These are phyloP conservation scores for Suillus fuscotomentosus DNA, from an alignment of 768 basidiomycete genomes.

Conservation along the genomic window DNA sequence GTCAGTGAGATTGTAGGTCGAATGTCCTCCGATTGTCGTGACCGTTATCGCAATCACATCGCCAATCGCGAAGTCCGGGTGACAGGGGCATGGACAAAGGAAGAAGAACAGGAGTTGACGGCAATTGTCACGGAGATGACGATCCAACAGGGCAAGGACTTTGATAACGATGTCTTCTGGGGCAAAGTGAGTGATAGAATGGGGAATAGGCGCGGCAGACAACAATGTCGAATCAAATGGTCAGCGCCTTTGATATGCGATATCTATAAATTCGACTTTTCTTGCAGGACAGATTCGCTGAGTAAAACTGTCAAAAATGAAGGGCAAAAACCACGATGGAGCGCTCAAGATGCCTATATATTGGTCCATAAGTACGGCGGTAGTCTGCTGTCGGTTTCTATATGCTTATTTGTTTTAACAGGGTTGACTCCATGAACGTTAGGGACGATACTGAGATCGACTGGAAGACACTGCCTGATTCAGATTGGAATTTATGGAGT, in stretches of 20 bases:
- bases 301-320: constrained; percentile 71
- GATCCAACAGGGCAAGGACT: constrained; percentile 63
- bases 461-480: constrained; percentile 75
- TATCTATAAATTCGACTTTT: not conserved
- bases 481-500: constrained; percentile 84
- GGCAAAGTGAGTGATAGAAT: constrained; percentile 71
- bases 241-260: constrained; percentile 25
- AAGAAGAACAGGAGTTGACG: constrained; percentile 75
- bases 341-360: constrained; percentile 71
- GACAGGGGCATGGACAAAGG: constrained; percentile 72
- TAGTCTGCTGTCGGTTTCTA: not conserved
- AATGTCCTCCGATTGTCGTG: constrained; percentile 78
- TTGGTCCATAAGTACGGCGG: constrained; percentile 72
- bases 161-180: constrained; percentile 85
- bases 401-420: constrained; percentile 27
- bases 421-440: constrained; percentile 73
- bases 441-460: constrained; percentile 82
- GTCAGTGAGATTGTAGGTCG: constrained; percentile 69
- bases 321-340: constrained; percentile 72
- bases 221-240: constrained; percentile 91
- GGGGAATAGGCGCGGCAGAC: constrained; percentile 72
- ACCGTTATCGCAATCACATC: constrained; percentile 84
- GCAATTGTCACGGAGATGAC: constrained; percentile 77
- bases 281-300: constrained; percentile 69
- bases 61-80: constrained; percentile 62